phyloP scores from a whole-genome alignment of 495 filamentous ascomycete genomes.

The Sordaria brevicollis region DNA sequence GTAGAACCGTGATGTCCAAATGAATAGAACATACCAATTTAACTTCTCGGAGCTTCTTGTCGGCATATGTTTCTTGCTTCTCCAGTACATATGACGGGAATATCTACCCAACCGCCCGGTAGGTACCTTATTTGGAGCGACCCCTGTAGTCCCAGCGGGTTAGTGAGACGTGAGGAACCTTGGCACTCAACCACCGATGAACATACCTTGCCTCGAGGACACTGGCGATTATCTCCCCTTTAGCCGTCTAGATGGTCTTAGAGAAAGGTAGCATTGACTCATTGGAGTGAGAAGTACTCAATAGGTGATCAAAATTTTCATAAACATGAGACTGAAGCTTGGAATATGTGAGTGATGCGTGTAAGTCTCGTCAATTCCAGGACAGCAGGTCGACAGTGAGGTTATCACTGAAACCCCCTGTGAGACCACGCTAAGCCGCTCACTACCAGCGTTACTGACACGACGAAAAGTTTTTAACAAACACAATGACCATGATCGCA shows the following conservation, averaged over 20 bases:
- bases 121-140: no score
- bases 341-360: no score
- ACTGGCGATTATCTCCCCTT: not conserved
- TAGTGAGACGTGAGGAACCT: not conserved
- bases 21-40: no score
- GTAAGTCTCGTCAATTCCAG: no score
- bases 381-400: not conserved
- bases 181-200: not conserved
- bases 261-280: no score
- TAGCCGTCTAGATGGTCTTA: no score
- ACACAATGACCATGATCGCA: not conserved
- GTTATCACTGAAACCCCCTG: not conserved
- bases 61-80: not conserved
- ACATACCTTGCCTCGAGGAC: not conserved
- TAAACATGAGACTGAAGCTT: no score
- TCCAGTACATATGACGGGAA: not conserved
- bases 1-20: no score
- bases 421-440: not conserved
- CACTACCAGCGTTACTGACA: not conserved
- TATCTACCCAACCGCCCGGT: not conserved
- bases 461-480: not conserved
- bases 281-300: no score
- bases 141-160: not conserved
- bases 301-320: no score
- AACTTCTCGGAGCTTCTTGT: not conserved